phyloP scores from a whole-genome alignment of 2,329 filamentous ascomycete species.

The Stagonosporopsis vannaccii region DNA sequence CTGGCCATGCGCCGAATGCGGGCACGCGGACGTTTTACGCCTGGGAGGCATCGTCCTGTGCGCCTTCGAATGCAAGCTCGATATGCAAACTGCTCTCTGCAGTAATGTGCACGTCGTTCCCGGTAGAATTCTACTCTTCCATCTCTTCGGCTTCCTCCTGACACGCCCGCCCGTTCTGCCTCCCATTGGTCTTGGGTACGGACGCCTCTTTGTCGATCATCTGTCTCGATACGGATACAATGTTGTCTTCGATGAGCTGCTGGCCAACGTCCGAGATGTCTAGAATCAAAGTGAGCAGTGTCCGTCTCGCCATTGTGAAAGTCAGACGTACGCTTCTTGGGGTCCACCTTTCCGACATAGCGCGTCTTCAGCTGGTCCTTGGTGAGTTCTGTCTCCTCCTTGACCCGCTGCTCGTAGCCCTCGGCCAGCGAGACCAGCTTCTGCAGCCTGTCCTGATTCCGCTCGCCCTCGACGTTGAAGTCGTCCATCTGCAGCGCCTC shows the following conservation, averaged over 20 bases:
- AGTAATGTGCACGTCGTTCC: neutral
- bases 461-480: conserved; percentile 82
- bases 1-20: neutral
- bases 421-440: conserved; percentile 87
- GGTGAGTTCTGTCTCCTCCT: conserved; percentile 96
- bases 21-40: neutral
- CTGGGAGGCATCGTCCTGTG: neutral
- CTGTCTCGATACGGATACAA: conserved; percentile 95
- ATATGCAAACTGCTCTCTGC: conserved; percentile 14
- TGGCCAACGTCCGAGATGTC: conserved; percentile 95
- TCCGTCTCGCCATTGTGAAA: neutral
- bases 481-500: conserved; percentile 97
- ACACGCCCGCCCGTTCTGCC: conserved; percentile 37
- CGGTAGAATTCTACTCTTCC: conserved; percentile 36
- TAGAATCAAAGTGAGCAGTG: conserved; percentile 40
- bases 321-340: conserved; percentile 80
- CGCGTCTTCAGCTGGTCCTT: conserved; percentile 98
- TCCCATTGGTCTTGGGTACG: conserved; percentile 66
- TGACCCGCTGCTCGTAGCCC: conserved; percentile 97
- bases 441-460: conserved; percentile 88
- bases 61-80: neutral
- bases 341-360: conserved; percentile 98
- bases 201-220: conserved; percentile 99
- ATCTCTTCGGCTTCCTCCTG: conserved; percentile 46
- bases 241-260: conserved; percentile 98